phyloP scores from a whole-genome alignment of 2,329 filamentous ascomycete genomes.

The Didymella arachidicola region DNA sequence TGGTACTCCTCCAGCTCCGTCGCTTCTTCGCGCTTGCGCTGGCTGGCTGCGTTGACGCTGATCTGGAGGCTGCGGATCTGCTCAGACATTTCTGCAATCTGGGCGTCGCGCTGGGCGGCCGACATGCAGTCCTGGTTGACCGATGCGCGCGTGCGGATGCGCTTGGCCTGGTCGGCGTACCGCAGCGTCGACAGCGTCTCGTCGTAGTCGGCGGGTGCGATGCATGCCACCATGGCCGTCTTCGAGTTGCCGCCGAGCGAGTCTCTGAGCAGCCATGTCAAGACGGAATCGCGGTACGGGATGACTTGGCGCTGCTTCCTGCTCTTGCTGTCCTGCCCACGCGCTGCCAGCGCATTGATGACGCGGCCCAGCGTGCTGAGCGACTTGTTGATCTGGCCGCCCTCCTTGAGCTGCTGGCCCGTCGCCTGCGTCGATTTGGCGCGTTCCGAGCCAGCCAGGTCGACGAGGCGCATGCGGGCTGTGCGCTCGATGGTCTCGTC shows the following conservation, averaged over 20 bases:
- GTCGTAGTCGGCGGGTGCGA: constrained; percentile 93
- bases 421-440: constrained; percentile 96
- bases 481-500: constrained; percentile 96
- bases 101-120: constrained; percentile 89
- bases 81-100: constrained; percentile 93
- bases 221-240: constrained; percentile 99
- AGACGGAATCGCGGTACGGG: constrained; percentile 88
- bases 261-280: constrained; percentile 91
- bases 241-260: constrained; percentile 96
- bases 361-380: constrained; percentile 94
- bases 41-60: constrained; percentile 65
- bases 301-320: constrained; percentile 69
- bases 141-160: constrained; percentile 90
- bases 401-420: constrained; percentile 87
- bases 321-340: constrained; percentile 55
- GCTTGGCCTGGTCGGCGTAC: constrained; percentile 97
- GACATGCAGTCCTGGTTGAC: constrained; percentile 97
- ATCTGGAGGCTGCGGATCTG: constrained; percentile 89
- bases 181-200: constrained; percentile 95
- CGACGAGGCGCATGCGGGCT: constrained; percentile 91
- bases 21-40: constrained; percentile 79
- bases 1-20: constrained; percentile 95
- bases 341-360: constrained; percentile 86
- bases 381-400: constrained; percentile 99
- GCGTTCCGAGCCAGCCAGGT: constrained; percentile 92